Conservation (phyloP, 1,139 yeast species). For the Geotrichum bryndzae region DNA sequence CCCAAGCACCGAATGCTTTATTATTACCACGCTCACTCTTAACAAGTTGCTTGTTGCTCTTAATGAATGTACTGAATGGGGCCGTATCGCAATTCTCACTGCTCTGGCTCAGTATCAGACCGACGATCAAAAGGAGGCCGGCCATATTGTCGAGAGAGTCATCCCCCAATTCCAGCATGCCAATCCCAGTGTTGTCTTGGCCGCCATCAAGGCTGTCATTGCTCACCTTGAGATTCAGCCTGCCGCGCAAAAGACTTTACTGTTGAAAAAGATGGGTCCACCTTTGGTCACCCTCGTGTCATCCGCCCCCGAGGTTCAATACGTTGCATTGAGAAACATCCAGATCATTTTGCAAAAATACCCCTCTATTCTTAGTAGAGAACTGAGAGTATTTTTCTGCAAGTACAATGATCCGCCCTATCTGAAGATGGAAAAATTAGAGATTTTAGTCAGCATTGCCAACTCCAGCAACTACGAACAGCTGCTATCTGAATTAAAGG, state of each 20-base stretch:
- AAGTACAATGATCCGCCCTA: slow-evolving; percentile 94
- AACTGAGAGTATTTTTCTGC: slow-evolving; percentile 84
- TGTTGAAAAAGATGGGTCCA: slow-evolving; percentile 74
- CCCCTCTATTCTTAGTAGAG: slow-evolving; percentile 72
- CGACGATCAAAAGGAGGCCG: slow-evolving; percentile 61
- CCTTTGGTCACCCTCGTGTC: slow-evolving; percentile 87
- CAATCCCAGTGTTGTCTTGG: slow-evolving; percentile 89
- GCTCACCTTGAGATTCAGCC: slow-evolving; percentile 58
- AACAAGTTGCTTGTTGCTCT: slow-evolving; percentile 71
- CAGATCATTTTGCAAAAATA: slow-evolving; percentile 84
- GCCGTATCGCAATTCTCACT: slow-evolving; percentile 80
- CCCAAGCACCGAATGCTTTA: slow-evolving; percentile 45
- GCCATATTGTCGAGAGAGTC: slow-evolving; percentile 82
- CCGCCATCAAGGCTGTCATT: slow-evolving; percentile 76
- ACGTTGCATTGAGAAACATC: slow-evolving; percentile 87
- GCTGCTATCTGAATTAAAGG: slow-evolving; percentile 78
- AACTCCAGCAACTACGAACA: slow-evolving; percentile 62
- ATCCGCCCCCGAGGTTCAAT: slow-evolving; percentile 90
- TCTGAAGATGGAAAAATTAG: slow-evolving; percentile 85
- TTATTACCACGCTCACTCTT: slow-evolving; percentile 44
- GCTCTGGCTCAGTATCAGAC: slow-evolving; percentile 66
- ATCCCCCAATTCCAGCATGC: slow-evolving; percentile 97
- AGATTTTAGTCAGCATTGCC: slow-evolving; percentile 81
- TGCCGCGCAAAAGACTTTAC: slow-evolving; percentile 40
- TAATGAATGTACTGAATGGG: slow-evolving; percentile 99